Base-by-base conservation (phyloP, 495 filamentous ascomycete genomes). In the Aspergillus funiculosus region DNA sequence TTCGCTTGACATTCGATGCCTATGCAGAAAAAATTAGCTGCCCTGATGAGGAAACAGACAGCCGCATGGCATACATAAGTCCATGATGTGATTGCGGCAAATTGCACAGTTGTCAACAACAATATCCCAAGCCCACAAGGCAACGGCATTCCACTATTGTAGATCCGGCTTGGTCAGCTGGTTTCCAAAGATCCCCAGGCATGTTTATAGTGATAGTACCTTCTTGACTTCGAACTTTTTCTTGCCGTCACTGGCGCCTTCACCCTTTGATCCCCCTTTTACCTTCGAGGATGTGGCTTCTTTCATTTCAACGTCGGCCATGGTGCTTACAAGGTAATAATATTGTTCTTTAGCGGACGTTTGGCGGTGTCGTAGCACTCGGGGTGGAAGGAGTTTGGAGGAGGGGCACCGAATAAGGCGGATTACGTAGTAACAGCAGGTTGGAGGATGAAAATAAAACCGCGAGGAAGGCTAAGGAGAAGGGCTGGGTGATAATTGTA, bases 1-100 rank as follows among this genome's bases (percentile, higher is more conserved):
- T 99, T 99, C n/a, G 92, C 92, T 68, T 99, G 92, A 60, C 92
- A 99, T 65, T 99, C 92, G 51, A 99, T 99, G 63, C 89, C 87
- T 94, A 30, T 25, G 51, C 17, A 2, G n/a, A 37, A 41, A 36
- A 53, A 20, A 32, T 54, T 50, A 48, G 41, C 11, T 32, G 15
- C 15, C 7, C 5, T 27, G 3, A 15, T 26, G 1, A 27, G 6
- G 18, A 15, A 20, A 19, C 19, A 13, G 10, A 24, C 21, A 28
- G 20, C 37, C 14, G 65, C 78, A 46, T 39, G 17, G 64, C 80
- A 50, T 76, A 90, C 89, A 99, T 20, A 99, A 74, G 64, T 99
- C 92, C 92, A 99, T 99, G 64, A 99, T 99, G 62, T 99, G 92
- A 60, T 99, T 99, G 55, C 92, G 80, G 72, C 92, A 99, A 59